Evolutionary conservation across 1,284 basidiomycete genomes (phyloP), one percentile per base, ranked within the genome.

Genomic region (Ganoderma meredithae): DNA sequence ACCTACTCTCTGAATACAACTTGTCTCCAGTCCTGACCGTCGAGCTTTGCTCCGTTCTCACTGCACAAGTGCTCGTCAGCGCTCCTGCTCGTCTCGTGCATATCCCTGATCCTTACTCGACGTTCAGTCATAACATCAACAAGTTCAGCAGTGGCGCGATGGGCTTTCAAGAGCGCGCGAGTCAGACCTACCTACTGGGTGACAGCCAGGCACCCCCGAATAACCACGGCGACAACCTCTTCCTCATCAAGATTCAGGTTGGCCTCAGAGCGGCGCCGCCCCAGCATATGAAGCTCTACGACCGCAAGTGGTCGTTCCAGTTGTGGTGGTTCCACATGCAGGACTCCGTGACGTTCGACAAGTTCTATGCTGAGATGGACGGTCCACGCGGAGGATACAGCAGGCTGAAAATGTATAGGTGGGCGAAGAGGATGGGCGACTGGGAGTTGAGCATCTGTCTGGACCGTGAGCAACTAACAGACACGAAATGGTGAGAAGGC

Each of bases 241-340:
- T 84, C 74, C 74, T 85, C 22, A 74, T 83, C 69, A 85, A 85
- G 69, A 76, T 84, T 43, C 83, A 85, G 66, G 52, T 70, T 33
- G 66, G 56, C 1, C 1, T 75, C n/a, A 53, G 27, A 15, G 53
- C 43, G 41, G 43, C 58, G 52, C 60, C 25, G 47, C 52, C 10
- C 58, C 58, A 55, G 31, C 44, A 58, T 40, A 78, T 83, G 69
- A 68, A 82, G 67, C 73, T 85, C 13, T 84, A 85, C 67, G 83
- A 84, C 68, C 75, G 81, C 22, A 65, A 81, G 69, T 75, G 79
- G 56, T 81, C 80, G 36, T 80, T 84, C 58, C 71, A 79, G 49
- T 73, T 77, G 17, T 74, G 78, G 64, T 77, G 81, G 74, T 22
- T 71, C 49, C 59, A 62, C 33, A 49, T n/a, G n/a, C 67, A 62